Evolutionary conservation across 768 basidiomycete species (phyloP).

Genomic region (Auriscalpium orientale): DNA sequence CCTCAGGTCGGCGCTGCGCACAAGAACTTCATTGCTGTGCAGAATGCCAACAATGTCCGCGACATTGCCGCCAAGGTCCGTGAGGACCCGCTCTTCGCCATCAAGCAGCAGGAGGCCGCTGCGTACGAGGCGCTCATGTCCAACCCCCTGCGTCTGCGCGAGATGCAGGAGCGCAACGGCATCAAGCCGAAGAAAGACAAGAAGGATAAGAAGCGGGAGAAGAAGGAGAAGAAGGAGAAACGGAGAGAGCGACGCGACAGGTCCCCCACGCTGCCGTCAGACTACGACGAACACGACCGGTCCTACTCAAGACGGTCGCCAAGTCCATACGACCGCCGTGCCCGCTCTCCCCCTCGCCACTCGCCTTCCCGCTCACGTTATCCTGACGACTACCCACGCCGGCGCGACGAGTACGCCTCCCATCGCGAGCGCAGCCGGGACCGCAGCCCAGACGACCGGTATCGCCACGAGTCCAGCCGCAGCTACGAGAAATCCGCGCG

Average conservation of each 20-base stretch:
- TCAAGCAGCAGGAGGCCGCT: conserved; percentile 96
- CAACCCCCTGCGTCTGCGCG: conserved; percentile 77
- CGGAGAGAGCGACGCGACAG: conserved; percentile 16
- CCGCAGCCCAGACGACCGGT: conserved; percentile 8
- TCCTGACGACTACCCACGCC: conserved; percentile 21
- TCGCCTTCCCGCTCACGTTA: conserved; percentile 25
- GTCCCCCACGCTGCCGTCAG: conserved; percentile 19
- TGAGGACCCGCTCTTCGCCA: conserved; percentile 94
- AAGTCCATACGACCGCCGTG: conserved; percentile 38
- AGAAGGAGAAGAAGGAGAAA: conserved; percentile 30
- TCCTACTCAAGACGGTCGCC: conserved; percentile 29
- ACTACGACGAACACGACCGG: conserved; percentile 25
- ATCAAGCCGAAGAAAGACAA: conserved; percentile 71
- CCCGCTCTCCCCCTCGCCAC: conserved; percentile 29
- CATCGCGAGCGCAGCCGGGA: conserved; percentile 21
- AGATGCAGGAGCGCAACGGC: conserved; percentile 77
- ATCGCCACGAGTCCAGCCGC: conserved; percentile 7
- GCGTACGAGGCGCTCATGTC: conserved; percentile 81
- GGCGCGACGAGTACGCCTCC: conserved; percentile 15
- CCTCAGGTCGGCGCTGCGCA: conserved; percentile 73
- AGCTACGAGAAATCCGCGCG: conserved; percentile 16
- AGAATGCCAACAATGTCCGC: conserved; percentile 85
- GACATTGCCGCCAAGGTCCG: conserved; percentile 92
- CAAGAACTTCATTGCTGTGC: conserved; percentile 90
- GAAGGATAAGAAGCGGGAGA: conserved; percentile 54